Percentiles rank a stretch among this genome's conserved stretches.
phyloP scores from a whole-genome alignment of 768 basidiomycete genomes.

The Lactarius akahatsu region DNA sequence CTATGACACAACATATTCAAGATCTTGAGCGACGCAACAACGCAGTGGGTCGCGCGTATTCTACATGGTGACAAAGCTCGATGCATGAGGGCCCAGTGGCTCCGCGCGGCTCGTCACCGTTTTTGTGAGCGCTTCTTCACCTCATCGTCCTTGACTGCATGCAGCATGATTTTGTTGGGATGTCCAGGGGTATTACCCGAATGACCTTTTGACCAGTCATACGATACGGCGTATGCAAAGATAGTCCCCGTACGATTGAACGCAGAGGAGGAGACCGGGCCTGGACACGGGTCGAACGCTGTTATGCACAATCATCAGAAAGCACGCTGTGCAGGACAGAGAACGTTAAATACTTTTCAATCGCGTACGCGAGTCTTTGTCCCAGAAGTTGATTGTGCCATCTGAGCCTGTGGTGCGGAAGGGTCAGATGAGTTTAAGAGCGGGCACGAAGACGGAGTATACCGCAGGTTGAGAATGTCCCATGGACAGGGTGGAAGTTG shows the following conservation, averaged over 20 bases:
- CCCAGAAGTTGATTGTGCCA: constrained; percentile 91
- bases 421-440: neutral
- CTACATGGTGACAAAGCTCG: neutral
- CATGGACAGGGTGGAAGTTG: constrained; percentile 52
- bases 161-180: constrained; percentile 81
- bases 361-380: constrained; percentile 88
- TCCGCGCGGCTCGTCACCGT: constrained; percentile 32
- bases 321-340: neutral
- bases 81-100: neutral
- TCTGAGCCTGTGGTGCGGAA: constrained; percentile 55
- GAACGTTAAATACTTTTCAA: constrained; percentile 67
- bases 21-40: neutral
- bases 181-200: constrained; percentile 71
- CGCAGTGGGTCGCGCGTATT: neutral
- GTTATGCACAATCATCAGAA: constrained; percentile 6
- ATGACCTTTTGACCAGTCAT: constrained; percentile 94
- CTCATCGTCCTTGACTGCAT: constrained; percentile 85
- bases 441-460: constrained; percentile 1
- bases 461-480: constrained; percentile 49
- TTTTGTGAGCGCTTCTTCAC: constrained; percentile 59
- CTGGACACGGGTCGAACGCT: constrained; percentile 74
- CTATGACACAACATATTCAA: neutral
- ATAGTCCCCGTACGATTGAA: constrained; percentile 89
- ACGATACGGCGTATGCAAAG: constrained; percentile 90
- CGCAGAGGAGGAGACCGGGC: constrained; percentile 73